Base-by-base conservation (phyloP, 257 asterid species). In the Gynochthodes officinalis region DNA sequence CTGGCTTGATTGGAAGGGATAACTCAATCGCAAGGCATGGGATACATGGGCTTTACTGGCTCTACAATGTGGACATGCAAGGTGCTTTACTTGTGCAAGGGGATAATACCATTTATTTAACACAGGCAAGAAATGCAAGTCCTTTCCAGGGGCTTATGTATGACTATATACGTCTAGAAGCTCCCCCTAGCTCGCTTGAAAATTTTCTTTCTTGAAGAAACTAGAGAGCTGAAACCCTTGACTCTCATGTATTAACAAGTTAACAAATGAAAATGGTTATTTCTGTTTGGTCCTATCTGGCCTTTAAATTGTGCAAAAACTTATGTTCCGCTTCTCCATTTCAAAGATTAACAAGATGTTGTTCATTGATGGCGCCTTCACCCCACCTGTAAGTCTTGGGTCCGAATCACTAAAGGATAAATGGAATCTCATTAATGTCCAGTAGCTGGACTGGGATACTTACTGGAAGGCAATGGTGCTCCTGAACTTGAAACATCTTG, bases 11-110 rank as follows among this genome's bases (percentile, higher is more conserved):
- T 33, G 98, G 98, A 32, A 89, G 87, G 72, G 96, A 92, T 72
- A 92, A 92, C 33, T 82, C 96, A 21, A 87, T 90, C 9, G 96
- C 96, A 2, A 86, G 98, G 15, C 96, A 90, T 59, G 98, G 96
- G 39, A 86, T 86, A 70, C 98, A 90, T 71, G 98, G 98, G 0
- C 77, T 92, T 4, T 86, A 90, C 57, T 83, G 96, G 94, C 77
- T 92, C 6, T 87, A 83, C 77, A 81, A 23, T 72, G 85, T 88
- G 76, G 90, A 84, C 27, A 72, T 90, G 35, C 69, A 67, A 35
- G 83, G 85, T 2, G 40, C 68, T 66, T 25, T 57, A 55, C 77
- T 92, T 11, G 83, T 53, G 23, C 0, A 81, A 65, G 94, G 92
- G 27, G 85, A 64, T 9, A 90, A 92, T 73, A 78, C 81, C 2